A percentile compares a stretch with the other conserved stretches of the same genome.
phyloP scores from a whole-genome alignment of 2,329 filamentous ascomycete genomes.

The Calonectria naviculata region DNA sequence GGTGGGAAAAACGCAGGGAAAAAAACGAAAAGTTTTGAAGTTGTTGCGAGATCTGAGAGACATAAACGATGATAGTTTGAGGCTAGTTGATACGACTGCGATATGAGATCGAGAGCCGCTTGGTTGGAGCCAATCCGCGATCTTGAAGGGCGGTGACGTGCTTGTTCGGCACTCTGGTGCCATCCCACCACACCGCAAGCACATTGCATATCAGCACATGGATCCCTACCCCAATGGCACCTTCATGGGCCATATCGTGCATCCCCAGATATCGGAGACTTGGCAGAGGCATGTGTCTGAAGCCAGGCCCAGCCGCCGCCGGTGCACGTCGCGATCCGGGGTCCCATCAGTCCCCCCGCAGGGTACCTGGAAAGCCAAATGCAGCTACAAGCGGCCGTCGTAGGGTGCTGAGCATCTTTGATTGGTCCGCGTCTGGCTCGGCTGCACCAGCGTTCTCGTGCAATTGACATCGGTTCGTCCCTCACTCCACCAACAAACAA shows the following conservation, averaged over 20 bases:
- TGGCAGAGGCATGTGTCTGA: not conserved
- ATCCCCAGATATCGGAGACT: slow-evolving; percentile 9
- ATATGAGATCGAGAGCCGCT: not conserved
- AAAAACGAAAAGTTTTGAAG: not conserved
- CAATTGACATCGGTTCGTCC: not conserved
- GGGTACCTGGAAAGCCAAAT: not conserved
- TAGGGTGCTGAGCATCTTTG: not conserved
- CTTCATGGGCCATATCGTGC: not conserved
- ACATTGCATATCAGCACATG: slow-evolving; percentile 1
- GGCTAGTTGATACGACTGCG: not conserved
- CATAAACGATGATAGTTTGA: not conserved
- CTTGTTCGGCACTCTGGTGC: slow-evolving; percentile 19
- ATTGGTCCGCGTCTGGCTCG: not conserved
- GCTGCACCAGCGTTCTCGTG: not conserved
- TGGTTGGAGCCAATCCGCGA: slow-evolving; percentile 8
- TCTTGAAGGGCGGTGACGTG: slow-evolving; percentile 14
- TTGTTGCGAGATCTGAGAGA: not conserved
- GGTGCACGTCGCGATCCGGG: not conserved
- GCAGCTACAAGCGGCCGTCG: not conserved
- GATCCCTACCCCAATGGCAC: not conserved
- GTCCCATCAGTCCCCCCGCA: not conserved
- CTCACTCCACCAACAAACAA: not conserved
- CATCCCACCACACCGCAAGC: slow-evolving; percentile 10
- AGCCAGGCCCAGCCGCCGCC: not conserved
- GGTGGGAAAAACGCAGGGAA: not conserved